Percentiles rank a stretch among this genome's conserved stretches.
Evolutionary conservation across 768 basidiomycete genomes (phyloP).

Genomic region (Collybia sordida): DNA sequence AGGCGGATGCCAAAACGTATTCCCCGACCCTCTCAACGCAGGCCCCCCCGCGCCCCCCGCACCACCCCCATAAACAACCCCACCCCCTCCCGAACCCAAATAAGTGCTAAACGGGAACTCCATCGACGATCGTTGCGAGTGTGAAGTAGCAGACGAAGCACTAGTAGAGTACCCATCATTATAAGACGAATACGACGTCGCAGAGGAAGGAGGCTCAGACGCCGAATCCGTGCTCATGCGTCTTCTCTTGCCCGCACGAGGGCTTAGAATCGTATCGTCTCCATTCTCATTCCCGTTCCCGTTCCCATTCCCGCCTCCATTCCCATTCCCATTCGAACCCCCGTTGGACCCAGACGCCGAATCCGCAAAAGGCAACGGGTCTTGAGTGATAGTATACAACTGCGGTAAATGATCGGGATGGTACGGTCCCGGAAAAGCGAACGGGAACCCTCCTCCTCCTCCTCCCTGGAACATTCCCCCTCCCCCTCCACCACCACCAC

Average conservation of each 20-base stretch:
- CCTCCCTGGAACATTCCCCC: conserved; percentile 21
- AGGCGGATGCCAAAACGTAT: conserved; percentile 79
- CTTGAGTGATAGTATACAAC: conserved; percentile 39
- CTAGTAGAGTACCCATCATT: conserved; percentile 57
- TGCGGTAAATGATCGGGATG: conserved; percentile 71
- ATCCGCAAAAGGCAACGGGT: conserved; percentile 57
- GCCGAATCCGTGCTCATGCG: conserved; percentile 66
- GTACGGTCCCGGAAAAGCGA: conserved; percentile 68
- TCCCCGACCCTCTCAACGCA: conserved; percentile 55
- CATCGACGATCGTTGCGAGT: conserved; percentile 63
- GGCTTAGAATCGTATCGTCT: conserved; percentile 38
- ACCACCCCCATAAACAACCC: conserved; percentile 14
- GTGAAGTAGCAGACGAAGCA: conserved; percentile 51
- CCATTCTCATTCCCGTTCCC: conserved; percentile 20
- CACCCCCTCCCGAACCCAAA: conserved; percentile 11
- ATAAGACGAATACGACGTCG: conserved; percentile 63
- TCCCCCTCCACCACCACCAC: too few species aligned
- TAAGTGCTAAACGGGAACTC: conserved; percentile 65
- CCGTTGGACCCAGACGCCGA: conserved; percentile 37
- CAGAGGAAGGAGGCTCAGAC: conserved; percentile 57
- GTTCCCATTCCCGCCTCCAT: conserved; percentile 34
- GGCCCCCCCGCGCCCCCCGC: conserved; percentile 35
- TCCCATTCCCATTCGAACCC: background rate
- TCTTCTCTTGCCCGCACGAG: conserved; percentile 62
- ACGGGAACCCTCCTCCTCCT: conserved; percentile 37